Evolutionary conservation across 2,329 filamentous ascomycete genomes (phyloP), one percentile per base, ranked within the genome.

Genomic region (Domatiomyces catenatus): DNA sequence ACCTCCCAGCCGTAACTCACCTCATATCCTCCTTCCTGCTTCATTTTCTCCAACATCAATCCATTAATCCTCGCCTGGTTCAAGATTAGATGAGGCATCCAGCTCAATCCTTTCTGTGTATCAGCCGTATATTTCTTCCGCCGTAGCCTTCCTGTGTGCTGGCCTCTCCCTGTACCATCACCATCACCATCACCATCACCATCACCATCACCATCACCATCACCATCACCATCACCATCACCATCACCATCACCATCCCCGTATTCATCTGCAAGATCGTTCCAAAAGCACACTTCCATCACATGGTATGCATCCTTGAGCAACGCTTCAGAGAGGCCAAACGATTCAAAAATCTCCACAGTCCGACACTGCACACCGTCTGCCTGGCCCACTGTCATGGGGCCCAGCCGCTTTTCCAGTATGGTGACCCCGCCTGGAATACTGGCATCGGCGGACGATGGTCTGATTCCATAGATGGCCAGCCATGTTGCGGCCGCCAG

Each of bases 351-450:
- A 19, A 81, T 71, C 60, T 81, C 78, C 12, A 80, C 75, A 0
- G 76, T 79, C 1, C 76, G 75, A 50, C 73, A 75, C 62, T 80
- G 76, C 17, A 79, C 74, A 1, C 77, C 77, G 53, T 84, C 80
- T 12, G 80, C 81, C 62, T 83, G 77, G 2, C 79, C 80, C 45
- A 72, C 69, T 42, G 68, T 59, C 47, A 83, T 67, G 0, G 75
- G 76, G 0, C 76, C 78, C 2, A 64, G 52, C 4, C 75, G 72
- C 5, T 69, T 70, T 57, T 84, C 80, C 0, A 83, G 66, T 22
- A 83, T 72, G 22, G 49, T 55, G 46, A 56, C 48, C 10, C 43
- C 43, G 2, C 42, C 43, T 20, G 46, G 22, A 12, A 39, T n/a
- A 32, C 15, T 44, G 20, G 19, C 39, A 28, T 36, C 42, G 5